Base-by-base conservation (phyloP, 2,329 filamentous ascomycete species). In the Salinomyces thailandicus region DNA sequence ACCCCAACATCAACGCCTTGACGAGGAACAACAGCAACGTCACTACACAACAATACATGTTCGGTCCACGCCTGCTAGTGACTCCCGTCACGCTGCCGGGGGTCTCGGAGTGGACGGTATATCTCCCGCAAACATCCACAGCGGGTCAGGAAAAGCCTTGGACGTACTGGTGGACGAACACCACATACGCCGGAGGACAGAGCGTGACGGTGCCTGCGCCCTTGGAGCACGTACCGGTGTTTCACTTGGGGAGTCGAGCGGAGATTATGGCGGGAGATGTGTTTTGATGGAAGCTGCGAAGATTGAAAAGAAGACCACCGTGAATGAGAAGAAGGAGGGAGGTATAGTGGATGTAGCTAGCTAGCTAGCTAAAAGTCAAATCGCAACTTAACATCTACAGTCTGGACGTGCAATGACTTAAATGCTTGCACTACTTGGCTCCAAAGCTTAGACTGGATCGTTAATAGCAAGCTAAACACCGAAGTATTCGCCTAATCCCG, bases 101-200 rank as follows among this genome's bases (percentile, higher is more conserved):
- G 43, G 51, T 52, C 3, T 58, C 57, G 1, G 48, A 57, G 31
- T 62, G 59, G 57, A 36, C 45, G 3, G 59, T 62, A 1, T 62
- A 62, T 46, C 33, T 62, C 7, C 60, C 60, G 3, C 39, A 47
- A 33, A 51, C 53, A 3, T 31, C 29, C 0, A 40, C 42, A 8
- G 36, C 29, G 3, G 53, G 54, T 36, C 41, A 33, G 0, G 49
- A 46, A 5, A 49, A 50, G 33, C 48, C 53, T 5, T 62, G 60
- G 60, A 61, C 58, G 15, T 60, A 61, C 37, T 62, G 60, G 60
- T 62, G 60, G 60, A 59, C 57, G 1, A 62, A 62, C 35, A 37
- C 51, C 18, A 61, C 58, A 18, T 62, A 55, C 49, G 51, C 53
- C n/a, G 60, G 59, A 3, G 59, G 60, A 1, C 58, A 60, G 43